Evolutionary conservation across 371 early-diverging fungal species (phyloP).

Genomic region (Mucor sp.): DNA sequence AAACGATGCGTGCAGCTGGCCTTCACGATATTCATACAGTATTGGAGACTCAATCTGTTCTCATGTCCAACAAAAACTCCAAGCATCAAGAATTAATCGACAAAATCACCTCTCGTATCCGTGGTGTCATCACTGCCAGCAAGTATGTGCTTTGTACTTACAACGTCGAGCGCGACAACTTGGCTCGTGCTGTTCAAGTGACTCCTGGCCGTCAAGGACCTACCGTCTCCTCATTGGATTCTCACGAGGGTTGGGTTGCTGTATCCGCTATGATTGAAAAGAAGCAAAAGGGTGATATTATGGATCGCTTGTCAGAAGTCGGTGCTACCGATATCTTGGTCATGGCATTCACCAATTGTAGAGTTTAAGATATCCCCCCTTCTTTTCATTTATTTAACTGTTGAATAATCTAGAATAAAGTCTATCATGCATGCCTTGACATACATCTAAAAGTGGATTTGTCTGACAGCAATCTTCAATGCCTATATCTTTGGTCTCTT

Average conservation of each 20-base stretch:
- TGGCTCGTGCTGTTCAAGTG: constrained; percentile 70
- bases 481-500: constrained; percentile 41
- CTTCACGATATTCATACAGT: constrained; percentile 87
- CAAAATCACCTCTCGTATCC: constrained; percentile 81
- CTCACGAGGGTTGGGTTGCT: constrained; percentile 89
- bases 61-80: constrained; percentile 74
- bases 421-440: constrained; percentile 88
- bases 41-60: constrained; percentile 82
- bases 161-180: constrained; percentile 72
- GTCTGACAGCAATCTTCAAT: constrained; percentile 69
- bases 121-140: constrained; percentile 90
- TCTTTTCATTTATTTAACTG: constrained; percentile 47
- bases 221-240: constrained; percentile 85
- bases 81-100: constrained; percentile 68
- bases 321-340: constrained; percentile 94
- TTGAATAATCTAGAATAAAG: constrained; percentile 89
- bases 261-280: constrained; percentile 92
- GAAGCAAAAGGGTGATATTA: constrained; percentile 77
- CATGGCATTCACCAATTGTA: constrained; percentile 79
- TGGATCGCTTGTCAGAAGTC: constrained; percentile 86
- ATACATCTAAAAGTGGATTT: constrained; percentile 79
- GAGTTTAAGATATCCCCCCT: constrained; percentile 53
- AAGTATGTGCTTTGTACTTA: constrained; percentile 90
- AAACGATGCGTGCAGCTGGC: constrained; percentile 99
- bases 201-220: constrained; percentile 96